A percentile compares a stretch with the other conserved stretches of the same genome.
Evolutionary conservation across 2,329 filamentous ascomycete genomes (phyloP).

Genomic region (Colletotrichum siamense): DNA sequence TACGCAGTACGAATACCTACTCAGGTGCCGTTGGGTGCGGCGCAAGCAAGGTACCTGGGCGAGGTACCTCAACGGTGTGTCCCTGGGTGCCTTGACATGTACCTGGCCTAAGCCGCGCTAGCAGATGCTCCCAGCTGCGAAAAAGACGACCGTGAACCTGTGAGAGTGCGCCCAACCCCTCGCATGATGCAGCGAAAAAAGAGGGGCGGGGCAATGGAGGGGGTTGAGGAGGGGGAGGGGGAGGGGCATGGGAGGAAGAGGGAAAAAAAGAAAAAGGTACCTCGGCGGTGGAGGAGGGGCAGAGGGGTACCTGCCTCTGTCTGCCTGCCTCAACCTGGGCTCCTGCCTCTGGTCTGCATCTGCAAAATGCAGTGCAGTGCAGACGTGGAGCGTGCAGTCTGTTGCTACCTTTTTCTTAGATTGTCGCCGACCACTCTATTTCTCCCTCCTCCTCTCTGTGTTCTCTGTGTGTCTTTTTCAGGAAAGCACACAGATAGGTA

Average conservation of each 20-base stretch:
- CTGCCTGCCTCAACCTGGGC: not conserved
- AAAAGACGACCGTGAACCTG: not conserved
- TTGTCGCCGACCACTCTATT: not conserved
- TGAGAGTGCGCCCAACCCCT: constrained; percentile 14
- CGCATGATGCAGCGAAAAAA: constrained; percentile 12
- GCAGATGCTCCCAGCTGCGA: not conserved
- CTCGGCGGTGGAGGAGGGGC: not conserved
- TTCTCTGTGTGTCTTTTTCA: not conserved
- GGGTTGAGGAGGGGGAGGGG: not conserved
- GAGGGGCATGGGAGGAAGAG: not conserved
- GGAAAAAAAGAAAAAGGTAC: not conserved
- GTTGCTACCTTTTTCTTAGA: not conserved
- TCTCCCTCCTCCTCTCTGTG: not conserved
- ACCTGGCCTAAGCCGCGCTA: not conserved
- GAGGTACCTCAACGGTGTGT: not conserved
- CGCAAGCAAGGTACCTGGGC: not conserved
- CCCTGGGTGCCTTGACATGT: not conserved
- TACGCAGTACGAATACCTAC: not conserved
- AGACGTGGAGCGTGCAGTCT: not conserved
- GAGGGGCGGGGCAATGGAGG: constrained; percentile 11
- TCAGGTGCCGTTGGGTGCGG: not conserved
- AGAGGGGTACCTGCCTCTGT: not conserved
- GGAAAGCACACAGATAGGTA: not conserved
- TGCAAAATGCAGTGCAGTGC: not conserved
- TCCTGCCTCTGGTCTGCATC: not conserved